These are phyloP conservation scores for Cladorrhinum sp. DNA, from an alignment of 2,329 filamentous ascomycete species.

Conservation along the genomic window DNA sequence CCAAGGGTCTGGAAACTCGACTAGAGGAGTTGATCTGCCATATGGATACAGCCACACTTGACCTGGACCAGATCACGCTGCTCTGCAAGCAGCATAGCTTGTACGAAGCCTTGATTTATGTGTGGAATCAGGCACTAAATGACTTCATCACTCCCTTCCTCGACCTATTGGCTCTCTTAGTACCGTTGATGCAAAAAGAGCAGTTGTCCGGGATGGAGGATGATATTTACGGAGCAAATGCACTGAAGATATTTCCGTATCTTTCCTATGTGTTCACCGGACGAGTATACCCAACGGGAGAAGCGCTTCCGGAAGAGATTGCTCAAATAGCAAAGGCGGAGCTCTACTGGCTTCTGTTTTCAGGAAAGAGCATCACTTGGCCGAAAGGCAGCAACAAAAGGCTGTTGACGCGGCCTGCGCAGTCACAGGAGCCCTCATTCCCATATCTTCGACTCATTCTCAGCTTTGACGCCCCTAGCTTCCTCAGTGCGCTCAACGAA, in stretches of 20 bases:
- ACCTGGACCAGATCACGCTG: slow-evolving; percentile 87
- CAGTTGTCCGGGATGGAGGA: slow-evolving; percentile 56
- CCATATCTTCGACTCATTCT: slow-evolving; percentile 81
- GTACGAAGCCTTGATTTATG: slow-evolving; percentile 93
- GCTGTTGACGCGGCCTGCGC: slow-evolving; percentile 58
- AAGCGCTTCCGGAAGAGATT: slow-evolving; percentile 67
- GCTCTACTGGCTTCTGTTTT: slow-evolving; percentile 91
- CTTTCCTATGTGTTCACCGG: slow-evolving; percentile 88
- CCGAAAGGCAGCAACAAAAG: slow-evolving; percentile 60
- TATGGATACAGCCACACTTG: slow-evolving; percentile 84
- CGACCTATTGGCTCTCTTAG: slow-evolving; percentile 71
- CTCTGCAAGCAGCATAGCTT: slow-evolving; percentile 89
- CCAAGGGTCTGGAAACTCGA: slow-evolving; percentile 68
- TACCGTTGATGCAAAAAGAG: slow-evolving; percentile 55
- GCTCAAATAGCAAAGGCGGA: slow-evolving; percentile 78
- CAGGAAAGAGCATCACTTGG: slow-evolving; percentile 74
- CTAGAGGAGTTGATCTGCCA: slow-evolving; percentile 94
- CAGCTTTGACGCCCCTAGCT: slow-evolving; percentile 84
- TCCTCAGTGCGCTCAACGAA: slow-evolving; percentile 93
- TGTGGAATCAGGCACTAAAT: slow-evolving; percentile 87
- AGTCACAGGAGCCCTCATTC: slow-evolving; percentile 69
- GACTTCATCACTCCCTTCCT: slow-evolving; percentile 91
- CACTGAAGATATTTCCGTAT: slow-evolving; percentile 91
- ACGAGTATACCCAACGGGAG: slow-evolving; percentile 85
- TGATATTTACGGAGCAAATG: slow-evolving; percentile 65